These are phyloP conservation scores for Takashimella tepidaria DNA, from an alignment of 1,284 basidiomycete genomes.

Conservation along the genomic window DNA sequence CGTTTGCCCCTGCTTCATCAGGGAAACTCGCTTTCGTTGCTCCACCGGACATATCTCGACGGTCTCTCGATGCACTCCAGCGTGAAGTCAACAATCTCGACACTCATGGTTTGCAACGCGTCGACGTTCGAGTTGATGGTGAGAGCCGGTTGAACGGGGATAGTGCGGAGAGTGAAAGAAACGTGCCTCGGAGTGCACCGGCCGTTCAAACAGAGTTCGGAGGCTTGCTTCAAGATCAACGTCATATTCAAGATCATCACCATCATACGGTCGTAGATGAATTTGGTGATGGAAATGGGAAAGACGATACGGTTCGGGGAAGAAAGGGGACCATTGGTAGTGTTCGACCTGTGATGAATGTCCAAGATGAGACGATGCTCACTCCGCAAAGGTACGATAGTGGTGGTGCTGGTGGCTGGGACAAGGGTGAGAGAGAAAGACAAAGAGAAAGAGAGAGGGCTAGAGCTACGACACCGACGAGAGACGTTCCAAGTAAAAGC, in stretches of 20 bases:
- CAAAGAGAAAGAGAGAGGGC: background rate
- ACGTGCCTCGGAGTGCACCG: background rate
- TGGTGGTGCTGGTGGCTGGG: background rate
- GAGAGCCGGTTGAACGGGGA: background rate
- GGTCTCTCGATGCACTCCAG: constrained; percentile 16
- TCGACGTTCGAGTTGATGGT: background rate
- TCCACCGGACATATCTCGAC: constrained; percentile 12
- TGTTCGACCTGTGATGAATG: background rate
- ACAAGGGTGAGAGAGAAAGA: constrained; percentile 1
- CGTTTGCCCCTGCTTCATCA: background rate
- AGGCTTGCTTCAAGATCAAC: constrained; percentile 4
- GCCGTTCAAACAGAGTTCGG: background rate
- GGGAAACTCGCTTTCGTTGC: constrained; percentile 15
- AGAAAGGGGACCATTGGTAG: constrained; percentile 10
- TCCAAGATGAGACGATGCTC: constrained; percentile 8
- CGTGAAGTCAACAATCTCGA: constrained; percentile 7
- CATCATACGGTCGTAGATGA: too few relatives aligned
- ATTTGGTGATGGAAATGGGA: constrained; percentile 16
- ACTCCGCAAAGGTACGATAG: constrained; percentile 7
- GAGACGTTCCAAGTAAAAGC: constrained; percentile 4
- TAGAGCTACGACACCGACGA: background rate
- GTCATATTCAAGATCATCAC: constrained; percentile 21
- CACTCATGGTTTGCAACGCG: background rate
- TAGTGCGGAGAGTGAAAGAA: background rate
- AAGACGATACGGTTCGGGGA: constrained; percentile 19